Percentiles rank a stretch among this genome's conserved stretches.
Evolutionary conservation across 2,329 filamentous ascomycete genomes (phyloP).

Genomic region (Pseudocercospora fijiensis): DNA sequence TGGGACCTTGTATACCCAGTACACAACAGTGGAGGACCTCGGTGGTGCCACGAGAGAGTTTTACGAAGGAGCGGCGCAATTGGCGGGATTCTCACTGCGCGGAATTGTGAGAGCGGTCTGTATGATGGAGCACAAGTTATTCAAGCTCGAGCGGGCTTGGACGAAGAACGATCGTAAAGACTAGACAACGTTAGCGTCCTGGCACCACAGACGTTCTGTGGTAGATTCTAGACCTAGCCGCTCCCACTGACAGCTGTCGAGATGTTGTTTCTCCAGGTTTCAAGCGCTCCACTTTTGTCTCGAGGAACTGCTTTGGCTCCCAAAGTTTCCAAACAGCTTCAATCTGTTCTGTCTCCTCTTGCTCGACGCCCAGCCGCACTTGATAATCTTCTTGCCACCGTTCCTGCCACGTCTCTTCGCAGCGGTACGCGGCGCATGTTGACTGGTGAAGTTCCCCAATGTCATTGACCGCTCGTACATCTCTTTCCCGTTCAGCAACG

Average conservation of each 20-base stretch:
- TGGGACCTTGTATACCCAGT: conserved; percentile 53
- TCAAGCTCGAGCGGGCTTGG: conserved; percentile 39
- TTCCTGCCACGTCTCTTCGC: conserved; percentile 1
- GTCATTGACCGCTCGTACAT: background rate
- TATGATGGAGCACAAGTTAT: conserved; percentile 49
- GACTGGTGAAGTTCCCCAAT: conserved; percentile 1
- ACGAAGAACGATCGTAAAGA: conserved; percentile 18
- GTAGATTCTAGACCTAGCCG: conserved; percentile 8
- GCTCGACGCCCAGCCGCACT: conserved; percentile 14
- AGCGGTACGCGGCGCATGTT: conserved; percentile 2
- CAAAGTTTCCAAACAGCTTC: conserved; percentile 22
- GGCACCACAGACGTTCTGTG: background rate
- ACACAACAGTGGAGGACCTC: conserved; percentile 51
- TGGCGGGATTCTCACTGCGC: conserved; percentile 52
- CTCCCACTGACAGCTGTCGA: conserved; percentile 14
- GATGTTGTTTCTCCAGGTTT: conserved; percentile 24
- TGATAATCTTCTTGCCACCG: conserved; percentile 23
- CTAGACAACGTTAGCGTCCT: conserved; percentile 17
- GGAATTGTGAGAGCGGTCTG: conserved; percentile 53
- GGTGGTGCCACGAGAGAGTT: conserved; percentile 46
- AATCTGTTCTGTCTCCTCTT: conserved; percentile 8
- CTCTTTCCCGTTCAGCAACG: conserved; percentile 4
- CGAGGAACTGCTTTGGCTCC: conserved; percentile 19
- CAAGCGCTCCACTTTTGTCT: conserved; percentile 18
- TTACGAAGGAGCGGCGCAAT: conserved; percentile 52